Conservation (phyloP, 2,329 filamentous ascomycete species). For the Neofusicoccum sp. region DNA sequence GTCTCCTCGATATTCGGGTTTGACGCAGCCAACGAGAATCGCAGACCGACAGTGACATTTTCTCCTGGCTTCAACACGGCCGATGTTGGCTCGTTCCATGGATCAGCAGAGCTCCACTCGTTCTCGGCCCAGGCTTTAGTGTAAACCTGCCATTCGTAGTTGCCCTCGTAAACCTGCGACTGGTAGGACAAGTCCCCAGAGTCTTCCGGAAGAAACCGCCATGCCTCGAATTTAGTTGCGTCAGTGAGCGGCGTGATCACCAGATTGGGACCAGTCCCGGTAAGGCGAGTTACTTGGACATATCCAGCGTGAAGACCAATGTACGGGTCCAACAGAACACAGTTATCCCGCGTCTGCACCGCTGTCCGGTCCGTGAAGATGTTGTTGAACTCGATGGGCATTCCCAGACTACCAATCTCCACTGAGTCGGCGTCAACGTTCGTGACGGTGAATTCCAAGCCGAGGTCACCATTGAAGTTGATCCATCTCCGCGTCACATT, state of each 20-base stretch:
- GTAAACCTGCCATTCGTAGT: slow-evolving; percentile 63
- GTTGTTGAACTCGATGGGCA: slow-evolving; percentile 64
- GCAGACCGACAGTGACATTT: slow-evolving; percentile 52
- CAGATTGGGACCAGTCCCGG: slow-evolving; percentile 56
- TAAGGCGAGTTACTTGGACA: slow-evolving; percentile 56
- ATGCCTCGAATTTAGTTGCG: slow-evolving; percentile 58
- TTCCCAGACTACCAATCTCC: slow-evolving; percentile 60
- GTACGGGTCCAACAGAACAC: slow-evolving; percentile 61
- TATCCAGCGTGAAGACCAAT: slow-evolving; percentile 63
- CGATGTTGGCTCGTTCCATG: slow-evolving; percentile 61
- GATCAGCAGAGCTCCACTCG: slow-evolving; percentile 54
- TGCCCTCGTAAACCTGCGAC: slow-evolving; percentile 61
- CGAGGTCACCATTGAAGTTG: slow-evolving; percentile 52
- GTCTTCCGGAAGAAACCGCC: slow-evolving; percentile 55
- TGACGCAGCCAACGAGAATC: slow-evolving; percentile 52
- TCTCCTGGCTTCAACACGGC: slow-evolving; percentile 49
- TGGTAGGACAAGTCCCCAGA: slow-evolving; percentile 44
- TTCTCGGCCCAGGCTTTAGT: slow-evolving; percentile 58
- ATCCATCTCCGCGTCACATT: slow-evolving; percentile 58
- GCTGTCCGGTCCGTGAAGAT: slow-evolving; percentile 59
- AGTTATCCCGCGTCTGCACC: slow-evolving; percentile 52
- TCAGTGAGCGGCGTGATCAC: slow-evolving; percentile 57
- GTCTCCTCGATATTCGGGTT: slow-evolving; percentile 53
- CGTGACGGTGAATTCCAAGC: slow-evolving; percentile 54
- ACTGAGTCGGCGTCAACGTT: slow-evolving; percentile 47